phyloP scores from a whole-genome alignment of 306 rosid genomes.

The Trifolium fragiferum region DNA sequence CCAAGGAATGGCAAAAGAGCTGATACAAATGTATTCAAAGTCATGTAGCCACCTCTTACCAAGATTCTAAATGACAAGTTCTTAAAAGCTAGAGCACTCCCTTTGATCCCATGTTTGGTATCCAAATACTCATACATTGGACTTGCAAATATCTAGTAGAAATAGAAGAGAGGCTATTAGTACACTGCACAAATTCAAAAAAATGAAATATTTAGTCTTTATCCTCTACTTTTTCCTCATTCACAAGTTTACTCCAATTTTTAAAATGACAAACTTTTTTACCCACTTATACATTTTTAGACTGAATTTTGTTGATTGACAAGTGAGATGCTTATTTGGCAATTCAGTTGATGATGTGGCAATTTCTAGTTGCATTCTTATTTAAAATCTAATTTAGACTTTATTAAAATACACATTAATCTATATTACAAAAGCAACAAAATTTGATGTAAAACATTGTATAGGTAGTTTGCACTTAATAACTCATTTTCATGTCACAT shows the following conservation, averaged over 20 bases:
- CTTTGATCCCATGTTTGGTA: conserved; percentile 72
- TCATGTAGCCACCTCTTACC: conserved; percentile 86
- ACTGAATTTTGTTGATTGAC: background rate
- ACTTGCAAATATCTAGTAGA: conserved; percentile 85
- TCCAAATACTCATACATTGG: conserved; percentile 95
- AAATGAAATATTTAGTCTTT: background rate
- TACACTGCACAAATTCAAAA: conserved; percentile 21
- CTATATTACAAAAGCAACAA: background rate
- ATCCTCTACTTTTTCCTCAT: background rate
- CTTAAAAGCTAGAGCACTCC: conserved; percentile 61
- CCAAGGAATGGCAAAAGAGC: conserved; percentile 94
- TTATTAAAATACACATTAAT: no score
- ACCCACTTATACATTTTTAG: background rate
- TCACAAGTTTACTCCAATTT: background rate
- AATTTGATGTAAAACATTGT: background rate
- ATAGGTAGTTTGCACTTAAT: background rate
- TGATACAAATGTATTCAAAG: conserved; percentile 70
- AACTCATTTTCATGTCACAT: background rate
- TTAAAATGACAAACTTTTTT: background rate
- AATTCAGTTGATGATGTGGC: background rate
- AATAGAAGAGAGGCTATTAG: conserved; percentile 28
- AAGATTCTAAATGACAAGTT: conserved; percentile 70
- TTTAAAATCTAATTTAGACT: no score
- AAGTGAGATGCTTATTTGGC: background rate
- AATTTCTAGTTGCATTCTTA: background rate